Conservation (phyloP, 306 rosid genomes). For the Casuarina glauca region DNA sequence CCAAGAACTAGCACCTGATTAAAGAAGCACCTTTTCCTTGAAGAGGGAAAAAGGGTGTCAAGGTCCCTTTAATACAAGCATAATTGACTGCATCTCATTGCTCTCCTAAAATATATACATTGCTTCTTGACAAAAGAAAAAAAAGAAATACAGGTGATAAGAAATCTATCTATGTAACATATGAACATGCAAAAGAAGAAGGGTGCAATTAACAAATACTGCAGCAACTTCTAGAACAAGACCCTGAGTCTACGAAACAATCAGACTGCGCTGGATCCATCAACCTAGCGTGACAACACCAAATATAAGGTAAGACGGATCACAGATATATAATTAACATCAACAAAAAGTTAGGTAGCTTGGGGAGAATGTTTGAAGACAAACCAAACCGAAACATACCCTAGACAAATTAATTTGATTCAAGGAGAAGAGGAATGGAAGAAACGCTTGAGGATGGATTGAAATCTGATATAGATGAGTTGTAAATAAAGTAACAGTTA, state of each 20-base stretch:
- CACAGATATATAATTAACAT: slow-evolving; percentile 5
- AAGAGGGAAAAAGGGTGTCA: neutral
- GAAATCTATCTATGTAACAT: slow-evolving; percentile 27
- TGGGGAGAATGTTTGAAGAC: slow-evolving; percentile 15
- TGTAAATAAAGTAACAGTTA: slow-evolving; percentile 20
- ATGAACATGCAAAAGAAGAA: slow-evolving; percentile 20
- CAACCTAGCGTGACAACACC: slow-evolving; percentile 35
- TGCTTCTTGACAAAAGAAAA: slow-evolving; percentile 29
- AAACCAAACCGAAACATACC: slow-evolving; percentile 37
- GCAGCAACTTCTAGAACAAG: slow-evolving; percentile 27
- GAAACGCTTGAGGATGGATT: slow-evolving; percentile 51
- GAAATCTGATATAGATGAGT: slow-evolving; percentile 50
- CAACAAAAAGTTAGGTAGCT: neutral
- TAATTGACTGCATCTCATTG: slow-evolving; percentile 27
- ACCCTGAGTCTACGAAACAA: slow-evolving; percentile 27
- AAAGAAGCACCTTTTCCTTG: neutral
- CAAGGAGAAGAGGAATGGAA: slow-evolving; percentile 52
- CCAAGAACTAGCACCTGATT: neutral
- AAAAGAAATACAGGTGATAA: slow-evolving; percentile 14
- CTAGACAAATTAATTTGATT: slow-evolving; percentile 41
- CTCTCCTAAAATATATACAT: slow-evolving; percentile 48
- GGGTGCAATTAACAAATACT: slow-evolving; percentile 19
- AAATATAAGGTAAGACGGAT: slow-evolving; percentile 8
- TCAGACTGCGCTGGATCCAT: slow-evolving; percentile 26
- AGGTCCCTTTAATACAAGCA: slow-evolving; percentile 11